Evolutionary conservation across 306 rosid genomes (phyloP).

Genomic region (Corylus heterophylla): DNA sequence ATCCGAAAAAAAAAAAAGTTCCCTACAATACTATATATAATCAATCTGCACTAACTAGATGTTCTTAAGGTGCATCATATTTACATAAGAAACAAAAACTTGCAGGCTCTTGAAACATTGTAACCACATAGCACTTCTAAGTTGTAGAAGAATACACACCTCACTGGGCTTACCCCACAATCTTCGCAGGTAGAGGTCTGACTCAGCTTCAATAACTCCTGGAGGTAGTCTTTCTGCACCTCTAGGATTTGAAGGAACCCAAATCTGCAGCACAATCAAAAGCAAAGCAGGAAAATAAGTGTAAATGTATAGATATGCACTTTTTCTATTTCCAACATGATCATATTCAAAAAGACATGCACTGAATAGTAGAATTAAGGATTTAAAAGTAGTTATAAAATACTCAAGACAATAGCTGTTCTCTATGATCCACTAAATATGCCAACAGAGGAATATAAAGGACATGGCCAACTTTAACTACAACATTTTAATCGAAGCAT

Average conservation of each 20-base stretch:
- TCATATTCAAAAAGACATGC: background rate
- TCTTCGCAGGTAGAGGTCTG: constrained; percentile 85
- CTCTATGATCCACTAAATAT: background rate
- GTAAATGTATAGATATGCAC: background rate
- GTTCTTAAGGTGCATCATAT: background rate
- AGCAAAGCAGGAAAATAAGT: constrained; percentile 9
- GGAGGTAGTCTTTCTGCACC: constrained; percentile 95
- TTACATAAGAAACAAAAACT: background rate
- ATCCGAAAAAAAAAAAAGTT: background rate
- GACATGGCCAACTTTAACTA: background rate
- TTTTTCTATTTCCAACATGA: background rate
- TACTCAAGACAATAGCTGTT: background rate
- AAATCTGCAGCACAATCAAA: constrained; percentile 62
- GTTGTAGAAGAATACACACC: constrained; percentile 50
- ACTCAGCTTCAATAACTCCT: constrained; percentile 69
- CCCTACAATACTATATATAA: background rate
- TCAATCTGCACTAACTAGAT: background rate
- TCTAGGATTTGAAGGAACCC: constrained; percentile 93
- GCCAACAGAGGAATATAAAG: background rate
- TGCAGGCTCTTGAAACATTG: constrained; percentile 5
- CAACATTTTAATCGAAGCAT: background rate
- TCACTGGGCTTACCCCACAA: constrained; percentile 94
- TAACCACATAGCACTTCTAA: background rate
- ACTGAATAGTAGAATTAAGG: background rate
- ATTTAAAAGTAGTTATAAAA: background rate